Base-by-base conservation (phyloP, 1,284 basidiomycete species). In the Amylostereum areolatum region DNA sequence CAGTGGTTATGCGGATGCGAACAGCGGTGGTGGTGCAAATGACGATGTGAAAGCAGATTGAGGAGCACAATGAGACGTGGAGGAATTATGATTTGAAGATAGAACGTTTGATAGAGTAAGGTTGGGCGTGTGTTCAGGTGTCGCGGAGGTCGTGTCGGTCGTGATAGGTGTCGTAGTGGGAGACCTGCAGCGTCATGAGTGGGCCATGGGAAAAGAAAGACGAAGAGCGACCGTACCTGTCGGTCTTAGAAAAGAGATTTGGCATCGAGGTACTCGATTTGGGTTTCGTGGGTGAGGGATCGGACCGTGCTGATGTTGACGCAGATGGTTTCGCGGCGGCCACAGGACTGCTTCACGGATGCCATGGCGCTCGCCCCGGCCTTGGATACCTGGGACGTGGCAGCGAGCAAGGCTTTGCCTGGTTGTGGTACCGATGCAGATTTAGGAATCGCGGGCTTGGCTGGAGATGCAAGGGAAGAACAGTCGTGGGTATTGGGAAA, bases 401-500 rank as follows among this genome's bases (percentile, higher is more conserved):
- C 34, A 8, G 34, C 34, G n/a, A 8, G 34, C 11, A 8, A 9
- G 41, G 41, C 27, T 43, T 43, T 5, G n/a, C 25, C 41, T 28
- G 41, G 7, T 12, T 28, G 30, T 24, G 41, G 27, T n/a, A 39
- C 37, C 27, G 37, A 39, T n/a, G 52, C 45, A 2, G 59, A 39
- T 35, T 59, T 57, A 25, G 18, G 18, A 18, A 7, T 45, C 8
- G 58, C 36, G 7, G 57, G 25, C 3, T 48, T 51, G 18, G 59
- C 46, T 35, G 49, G 35, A 1, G 50, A 45, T 9, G 62, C 27
- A 30, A 66, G 49, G 10, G 70, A 53, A 27, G 65, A 45, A 60
- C 86, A 89, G 43, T 55, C 70, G 55, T 89, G 87, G 57, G 83
- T 81, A 43, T 68, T 68, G 4, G 84, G 82, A 64, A 88, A 89